Base-by-base conservation (phyloP, 306 rosid species). In the Cotoneaster glaucophyllus region DNA sequence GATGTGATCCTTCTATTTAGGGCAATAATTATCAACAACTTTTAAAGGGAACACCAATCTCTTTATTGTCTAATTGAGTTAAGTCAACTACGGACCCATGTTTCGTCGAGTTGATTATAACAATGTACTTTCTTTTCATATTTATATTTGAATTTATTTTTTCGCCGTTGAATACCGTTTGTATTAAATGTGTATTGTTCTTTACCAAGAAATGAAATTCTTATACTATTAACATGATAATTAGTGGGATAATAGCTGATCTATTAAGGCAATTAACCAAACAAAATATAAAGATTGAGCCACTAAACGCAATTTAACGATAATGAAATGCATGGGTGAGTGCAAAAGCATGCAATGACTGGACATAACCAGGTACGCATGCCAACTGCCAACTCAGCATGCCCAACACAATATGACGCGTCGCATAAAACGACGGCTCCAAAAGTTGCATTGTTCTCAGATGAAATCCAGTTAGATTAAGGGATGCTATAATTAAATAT, bases 331-430 rank as follows among this genome's bases (percentile, higher is more conserved):
- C 78, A 74, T 81, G 87, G 32, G 74, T 58, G 69, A 19, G 76
- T 79, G 83, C 68, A 67, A 43, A 75, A 80, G 74, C 87, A 77
- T 65, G 88, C 80, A 83, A 7, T 44, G 34, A 31, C 57, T 65
- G 64, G 87, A 75, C 74, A 86, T 53, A 65, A 80, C 85, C 80
- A 80, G 70, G 77, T 79, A 79, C 82, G 87, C 95, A 78, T 87
- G 95, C 91, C 86, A 69, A 68, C 31, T 25, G 72, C 77, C 67
- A 71, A 11, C 80, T 63, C 58, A 70, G 43, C 74, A 75, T 59
- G 24, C 32, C 87, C 83, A 81, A 78, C 77, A 53, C 15, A 2
- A 21, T 11, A 56, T 43, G 57, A 34, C 54, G 63, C 25, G 75
- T 11, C 61, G 17, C 41, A 69, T 48, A 63, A 64, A 78, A 61